Evolutionary conservation across 176 grass and related monocot genomes (phyloP).

Genomic region (Metroxylon sagu): DNA sequence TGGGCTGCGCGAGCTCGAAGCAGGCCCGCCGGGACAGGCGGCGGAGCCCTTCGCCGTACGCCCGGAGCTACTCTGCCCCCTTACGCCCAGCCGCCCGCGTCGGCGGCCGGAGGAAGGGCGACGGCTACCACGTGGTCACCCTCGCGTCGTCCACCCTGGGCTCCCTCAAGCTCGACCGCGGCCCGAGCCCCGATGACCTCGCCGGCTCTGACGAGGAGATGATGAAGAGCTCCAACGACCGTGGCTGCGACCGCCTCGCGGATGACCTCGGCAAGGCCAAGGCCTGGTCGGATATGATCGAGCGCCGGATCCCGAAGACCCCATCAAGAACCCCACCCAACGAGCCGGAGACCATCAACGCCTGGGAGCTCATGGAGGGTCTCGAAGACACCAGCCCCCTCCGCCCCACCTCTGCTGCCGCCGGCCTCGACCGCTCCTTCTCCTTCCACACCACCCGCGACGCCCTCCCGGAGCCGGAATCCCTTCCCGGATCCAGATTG

Average conservation of each 20-base stretch:
- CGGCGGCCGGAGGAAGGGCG: not conserved
- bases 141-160: conserved; percentile 78
- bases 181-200: not conserved
- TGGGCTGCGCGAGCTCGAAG: conserved; percentile 18
- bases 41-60: not conserved
- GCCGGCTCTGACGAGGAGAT: conserved; percentile 36
- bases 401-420: conserved; percentile 6
- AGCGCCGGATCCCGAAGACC: conserved; percentile 25
- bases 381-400: conserved; percentile 30
- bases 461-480: not conserved
- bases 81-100: not conserved
- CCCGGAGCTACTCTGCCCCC: not conserved
- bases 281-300: conserved; percentile 17
- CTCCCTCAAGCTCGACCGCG: conserved; percentile 54
- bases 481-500: not conserved
- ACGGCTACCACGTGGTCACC: conserved; percentile 42
- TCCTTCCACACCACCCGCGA: conserved; percentile 5
- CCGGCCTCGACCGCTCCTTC: conserved; percentile 15
- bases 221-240: conserved; percentile 44
- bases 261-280: conserved; percentile 3
- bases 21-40: not conserved
- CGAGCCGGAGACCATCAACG: conserved; percentile 58
- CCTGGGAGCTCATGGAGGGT: conserved; percentile 55
- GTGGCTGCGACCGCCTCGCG: not conserved
- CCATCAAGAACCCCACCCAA: conserved; percentile 51